Evolutionary conservation across 176 grass and related monocot genomes (phyloP).

Genomic region (Thinopyrum elongatum): DNA sequence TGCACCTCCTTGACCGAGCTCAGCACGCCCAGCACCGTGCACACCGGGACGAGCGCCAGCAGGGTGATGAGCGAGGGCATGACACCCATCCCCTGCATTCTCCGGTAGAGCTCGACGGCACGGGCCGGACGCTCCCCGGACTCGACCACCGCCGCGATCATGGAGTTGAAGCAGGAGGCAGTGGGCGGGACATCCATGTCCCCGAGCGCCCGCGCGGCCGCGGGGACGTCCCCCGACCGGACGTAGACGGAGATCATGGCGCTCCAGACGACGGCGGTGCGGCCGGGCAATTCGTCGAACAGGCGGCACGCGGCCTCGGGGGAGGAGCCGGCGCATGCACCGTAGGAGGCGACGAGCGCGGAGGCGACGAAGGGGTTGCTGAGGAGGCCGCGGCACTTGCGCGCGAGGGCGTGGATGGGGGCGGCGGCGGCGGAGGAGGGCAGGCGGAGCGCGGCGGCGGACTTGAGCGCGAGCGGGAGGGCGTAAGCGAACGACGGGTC

Average conservation of each 20-base stretch:
- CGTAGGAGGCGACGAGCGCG: slow-evolving; percentile 53
- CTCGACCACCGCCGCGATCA: slow-evolving; percentile 43
- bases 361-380: slow-evolving; percentile 48
- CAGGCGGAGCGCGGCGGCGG: slow-evolving; percentile 45
- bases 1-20: slow-evolving; percentile 57
- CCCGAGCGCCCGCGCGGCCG: slow-evolving; percentile 22
- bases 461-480: slow-evolving; percentile 68
- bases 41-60: slow-evolving; percentile 44
- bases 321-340: neutral
- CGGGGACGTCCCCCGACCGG: slow-evolving; percentile 29
- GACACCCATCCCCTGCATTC: slow-evolving; percentile 41
- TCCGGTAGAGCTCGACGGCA: slow-evolving; percentile 51
- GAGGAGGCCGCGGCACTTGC: slow-evolving; percentile 46
- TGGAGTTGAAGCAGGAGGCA: slow-evolving; percentile 51
- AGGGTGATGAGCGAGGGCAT: slow-evolving; percentile 50
- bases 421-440: slow-evolving; percentile 11
- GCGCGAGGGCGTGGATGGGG: slow-evolving; percentile 35
- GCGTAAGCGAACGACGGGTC: slow-evolving; percentile 58
- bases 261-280: slow-evolving; percentile 65
- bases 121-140: slow-evolving; percentile 21
- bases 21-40: slow-evolving; percentile 23
- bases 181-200: slow-evolving; percentile 52
- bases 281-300: slow-evolving; percentile 67
- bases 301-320: slow-evolving; percentile 35
- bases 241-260: slow-evolving; percentile 54